Conservation (phyloP, 768 basidiomycete species). For the Pholiota conissans region DNA sequence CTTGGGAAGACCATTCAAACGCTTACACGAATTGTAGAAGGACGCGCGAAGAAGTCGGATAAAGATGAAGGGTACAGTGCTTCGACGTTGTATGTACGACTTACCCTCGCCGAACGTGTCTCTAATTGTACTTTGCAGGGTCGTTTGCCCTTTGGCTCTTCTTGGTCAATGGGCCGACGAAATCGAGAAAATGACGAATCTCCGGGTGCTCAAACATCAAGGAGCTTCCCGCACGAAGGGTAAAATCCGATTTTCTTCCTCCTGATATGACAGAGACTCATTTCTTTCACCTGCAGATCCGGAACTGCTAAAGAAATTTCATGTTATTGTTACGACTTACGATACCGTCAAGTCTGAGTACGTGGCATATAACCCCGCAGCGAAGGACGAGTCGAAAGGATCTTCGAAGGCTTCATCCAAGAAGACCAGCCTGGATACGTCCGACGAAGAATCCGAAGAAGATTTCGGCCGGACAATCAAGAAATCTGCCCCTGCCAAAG, state of each 20-base stretch:
- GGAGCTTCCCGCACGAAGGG: conserved; percentile 72
- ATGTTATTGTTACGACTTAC: conserved; percentile 89
- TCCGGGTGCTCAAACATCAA: conserved; percentile 82
- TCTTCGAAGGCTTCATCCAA: conserved; percentile 32
- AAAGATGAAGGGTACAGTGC: conserved; percentile 70
- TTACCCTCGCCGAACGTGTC: background rate
- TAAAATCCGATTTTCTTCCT: conserved; percentile 28
- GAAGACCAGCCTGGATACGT: conserved; percentile 32
- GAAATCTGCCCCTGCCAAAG: conserved; percentile 42
- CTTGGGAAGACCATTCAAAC: conserved; percentile 93
- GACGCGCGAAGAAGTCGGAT: conserved; percentile 69
- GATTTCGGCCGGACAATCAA: conserved; percentile 45
- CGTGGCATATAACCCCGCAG: conserved; percentile 44
- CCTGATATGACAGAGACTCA: background rate
- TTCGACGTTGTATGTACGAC: conserved; percentile 61
- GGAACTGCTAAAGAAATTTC: conserved; percentile 45
- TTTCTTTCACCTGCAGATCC: conserved; percentile 45
- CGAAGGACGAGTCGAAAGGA: conserved; percentile 54
- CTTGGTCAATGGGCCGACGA: conserved; percentile 92
- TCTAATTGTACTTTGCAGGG: conserved; percentile 42
- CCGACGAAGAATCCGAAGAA: conserved; percentile 43
- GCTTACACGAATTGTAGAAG: conserved; percentile 83
- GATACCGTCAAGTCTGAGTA: conserved; percentile 82
- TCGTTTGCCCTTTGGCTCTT: conserved; percentile 85
- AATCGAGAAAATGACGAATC: conserved; percentile 65